A percentile compares a stretch with the other conserved stretches of the same genome.
Conservation (phyloP, 1,284 basidiomycete species). For the Ceratobasidium sp. region DNA sequence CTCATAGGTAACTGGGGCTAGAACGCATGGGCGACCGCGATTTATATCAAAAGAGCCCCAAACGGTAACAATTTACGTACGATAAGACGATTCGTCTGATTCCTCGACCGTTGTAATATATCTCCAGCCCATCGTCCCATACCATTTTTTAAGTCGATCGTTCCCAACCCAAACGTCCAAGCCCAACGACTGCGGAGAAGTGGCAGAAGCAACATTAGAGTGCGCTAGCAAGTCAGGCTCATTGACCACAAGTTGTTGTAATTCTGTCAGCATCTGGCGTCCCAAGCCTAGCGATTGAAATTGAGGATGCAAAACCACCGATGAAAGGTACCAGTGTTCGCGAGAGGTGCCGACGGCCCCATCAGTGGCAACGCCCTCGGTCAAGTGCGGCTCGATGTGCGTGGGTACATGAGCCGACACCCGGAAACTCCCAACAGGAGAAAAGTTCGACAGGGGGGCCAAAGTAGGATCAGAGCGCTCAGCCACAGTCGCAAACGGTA, state of each 20-base stretch:
- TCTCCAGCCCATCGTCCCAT: slow-evolving; percentile 1
- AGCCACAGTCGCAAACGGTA: not conserved
- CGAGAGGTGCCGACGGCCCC: not conserved
- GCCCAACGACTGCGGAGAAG: not conserved
- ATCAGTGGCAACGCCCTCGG: not conserved
- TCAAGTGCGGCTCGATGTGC: slow-evolving; percentile 1
- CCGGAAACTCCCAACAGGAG: slow-evolving; percentile 5
- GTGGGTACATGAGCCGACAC: not conserved
- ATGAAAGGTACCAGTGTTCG: slow-evolving; percentile 1
- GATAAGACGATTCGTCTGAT: slow-evolving; percentile 1
- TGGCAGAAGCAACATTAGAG: not conserved
- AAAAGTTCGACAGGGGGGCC: not conserved
- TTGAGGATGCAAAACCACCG: slow-evolving; percentile 8
- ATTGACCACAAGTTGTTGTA: slow-evolving; percentile 1
- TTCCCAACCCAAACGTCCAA: slow-evolving; percentile 24
- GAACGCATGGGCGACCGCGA: not conserved
- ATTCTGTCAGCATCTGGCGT: slow-evolving; percentile 4
- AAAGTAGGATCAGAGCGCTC: not conserved
- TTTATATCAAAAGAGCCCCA: not conserved
- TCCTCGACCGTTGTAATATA: slow-evolving; percentile 16
- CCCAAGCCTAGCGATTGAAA: slow-evolving; percentile 14
- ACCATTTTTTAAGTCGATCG: slow-evolving; percentile 1
- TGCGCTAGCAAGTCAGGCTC: not conserved
- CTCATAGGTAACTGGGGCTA: slow-evolving; percentile 8
- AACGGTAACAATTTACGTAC: not conserved